Conservation (phyloP, 2,329 filamentous ascomycete species). For the Penicillium sp. region DNA sequence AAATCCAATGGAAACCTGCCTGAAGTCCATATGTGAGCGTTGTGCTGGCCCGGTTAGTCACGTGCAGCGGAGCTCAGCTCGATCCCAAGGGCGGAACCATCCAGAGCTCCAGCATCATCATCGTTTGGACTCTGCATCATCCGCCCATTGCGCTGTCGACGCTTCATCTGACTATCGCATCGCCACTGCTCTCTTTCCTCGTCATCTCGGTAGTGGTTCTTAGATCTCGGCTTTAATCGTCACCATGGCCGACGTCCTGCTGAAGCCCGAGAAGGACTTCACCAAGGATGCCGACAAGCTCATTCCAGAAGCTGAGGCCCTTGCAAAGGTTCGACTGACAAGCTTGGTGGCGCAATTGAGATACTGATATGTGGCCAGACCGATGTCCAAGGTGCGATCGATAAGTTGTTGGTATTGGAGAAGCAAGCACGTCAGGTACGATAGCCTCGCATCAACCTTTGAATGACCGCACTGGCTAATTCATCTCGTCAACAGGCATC, state of each 20-base stretch:
- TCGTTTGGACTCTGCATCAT: no score
- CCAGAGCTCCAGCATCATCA: slow-evolving; percentile 20
- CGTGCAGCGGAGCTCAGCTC: slow-evolving; percentile 29
- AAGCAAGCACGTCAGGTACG: slow-evolving; percentile 92
- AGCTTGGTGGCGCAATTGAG: neutral
- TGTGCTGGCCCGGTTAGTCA: no score
- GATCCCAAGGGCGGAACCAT: slow-evolving; percentile 20
- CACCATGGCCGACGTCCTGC: slow-evolving; percentile 71
- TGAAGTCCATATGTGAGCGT: no score
- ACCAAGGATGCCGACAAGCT: slow-evolving; percentile 90
- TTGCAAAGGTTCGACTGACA: slow-evolving; percentile 65
- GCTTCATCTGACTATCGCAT: neutral
- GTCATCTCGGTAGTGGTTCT: slow-evolving; percentile 4
- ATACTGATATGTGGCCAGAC: slow-evolving; percentile 30
- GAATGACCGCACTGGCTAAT: slow-evolving; percentile 4
- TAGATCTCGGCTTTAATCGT: slow-evolving; percentile 20
- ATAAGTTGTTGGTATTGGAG: slow-evolving; percentile 86
- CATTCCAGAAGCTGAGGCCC: slow-evolving; percentile 82
- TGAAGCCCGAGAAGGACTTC: slow-evolving; percentile 99
- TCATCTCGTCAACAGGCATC: slow-evolving; percentile 59
- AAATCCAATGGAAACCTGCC: neutral
- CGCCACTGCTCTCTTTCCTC: neutral
- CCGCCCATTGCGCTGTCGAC: slow-evolving; percentile 6
- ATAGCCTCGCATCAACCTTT: slow-evolving; percentile 18
- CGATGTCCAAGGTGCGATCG: slow-evolving; percentile 79